Conservation (phyloP, 139 green algal species). For the Chlorokybus atmophyticus region DNA sequence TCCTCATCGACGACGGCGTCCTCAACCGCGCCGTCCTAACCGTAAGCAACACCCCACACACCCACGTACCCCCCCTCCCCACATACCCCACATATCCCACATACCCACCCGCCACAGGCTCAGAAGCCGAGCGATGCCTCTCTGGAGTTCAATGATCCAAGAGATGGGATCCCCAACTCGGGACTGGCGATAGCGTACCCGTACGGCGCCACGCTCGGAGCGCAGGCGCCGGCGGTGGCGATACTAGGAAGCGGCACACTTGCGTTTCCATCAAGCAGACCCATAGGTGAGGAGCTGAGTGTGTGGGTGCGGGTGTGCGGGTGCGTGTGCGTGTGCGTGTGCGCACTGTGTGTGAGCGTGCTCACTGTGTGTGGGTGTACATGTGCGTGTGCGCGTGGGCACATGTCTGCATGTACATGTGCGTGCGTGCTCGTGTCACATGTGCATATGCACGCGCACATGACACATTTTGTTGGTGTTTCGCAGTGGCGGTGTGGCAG, state of each 20-base stretch:
- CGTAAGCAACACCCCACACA: too few relatives aligned
- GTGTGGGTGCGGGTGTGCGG: too few relatives aligned
- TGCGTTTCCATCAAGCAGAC: slow-evolving; percentile 58
- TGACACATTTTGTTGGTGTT: too few relatives aligned
- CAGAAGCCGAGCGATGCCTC: too few relatives aligned
- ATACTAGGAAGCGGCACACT: slow-evolving; percentile 60
- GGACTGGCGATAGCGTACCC: slow-evolving; percentile 60
- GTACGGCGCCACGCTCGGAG: slow-evolving; percentile 52
- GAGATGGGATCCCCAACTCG: slow-evolving; percentile 4
- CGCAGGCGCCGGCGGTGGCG: slow-evolving; percentile 51
- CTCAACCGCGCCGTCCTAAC: too few relatives aligned
- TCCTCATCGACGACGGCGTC: slow-evolving; percentile 61
- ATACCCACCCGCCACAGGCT: too few relatives aligned
- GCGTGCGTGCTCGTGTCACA: neutral
- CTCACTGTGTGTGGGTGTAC: neutral
- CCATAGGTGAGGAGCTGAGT: slow-evolving; percentile 26
- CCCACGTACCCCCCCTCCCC: too few relatives aligned
- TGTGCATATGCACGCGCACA: too few relatives aligned
- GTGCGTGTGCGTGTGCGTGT: neutral
- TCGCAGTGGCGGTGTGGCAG: slow-evolving; percentile 43
- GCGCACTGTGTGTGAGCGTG: neutral
- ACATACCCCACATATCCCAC: too few relatives aligned
- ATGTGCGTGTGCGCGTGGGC: slow-evolving; percentile 2
- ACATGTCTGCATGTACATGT: neutral
- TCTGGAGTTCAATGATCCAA: too few relatives aligned